Evolutionary conservation across 441 rosid genomes (phyloP).

Genomic region (Pelargonium fulgidum): DNA sequence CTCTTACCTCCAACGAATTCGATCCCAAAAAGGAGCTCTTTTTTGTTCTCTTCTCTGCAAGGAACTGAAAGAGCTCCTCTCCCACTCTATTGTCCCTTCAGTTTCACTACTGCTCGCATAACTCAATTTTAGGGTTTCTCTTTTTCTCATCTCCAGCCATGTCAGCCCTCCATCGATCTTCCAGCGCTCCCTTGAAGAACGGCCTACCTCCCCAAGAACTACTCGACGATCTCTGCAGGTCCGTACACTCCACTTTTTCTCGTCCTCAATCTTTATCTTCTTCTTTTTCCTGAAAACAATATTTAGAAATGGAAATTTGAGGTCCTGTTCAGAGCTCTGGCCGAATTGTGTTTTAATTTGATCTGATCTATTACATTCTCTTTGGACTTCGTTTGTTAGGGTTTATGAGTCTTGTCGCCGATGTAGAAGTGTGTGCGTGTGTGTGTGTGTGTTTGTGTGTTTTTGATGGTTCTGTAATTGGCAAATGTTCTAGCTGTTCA

Average conservation of each 20-base stretch:
- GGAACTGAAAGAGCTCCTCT: conserved; percentile 7
- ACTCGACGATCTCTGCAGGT: conserved; percentile 99
- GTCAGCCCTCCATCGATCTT: conserved; percentile 64
- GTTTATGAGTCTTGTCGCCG: background rate
- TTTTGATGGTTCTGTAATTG: background rate
- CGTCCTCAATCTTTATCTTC: background rate
- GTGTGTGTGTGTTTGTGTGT: background rate
- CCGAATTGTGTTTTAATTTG: background rate
- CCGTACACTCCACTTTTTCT: background rate
- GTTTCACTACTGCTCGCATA: background rate
- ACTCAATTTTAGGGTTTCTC: background rate
- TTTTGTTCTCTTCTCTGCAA: conserved; percentile 10
- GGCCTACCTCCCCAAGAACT: conserved; percentile 90
- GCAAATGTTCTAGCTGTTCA: background rate
- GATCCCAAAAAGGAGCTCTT: conserved; percentile 6
- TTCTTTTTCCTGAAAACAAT: background rate
- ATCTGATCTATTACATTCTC: background rate
- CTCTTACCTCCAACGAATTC: background rate
- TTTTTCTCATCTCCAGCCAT: conserved; percentile 24
- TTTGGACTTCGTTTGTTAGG: background rate
- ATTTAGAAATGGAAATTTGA: background rate
- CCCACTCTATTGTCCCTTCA: too few species aligned
- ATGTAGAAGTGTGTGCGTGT: background rate
- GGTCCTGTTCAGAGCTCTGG: background rate
- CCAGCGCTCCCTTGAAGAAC: conserved; percentile 63